Conservation (phyloP, 768 basidiomycete genomes). For the Suillus tomentosus region DNA sequence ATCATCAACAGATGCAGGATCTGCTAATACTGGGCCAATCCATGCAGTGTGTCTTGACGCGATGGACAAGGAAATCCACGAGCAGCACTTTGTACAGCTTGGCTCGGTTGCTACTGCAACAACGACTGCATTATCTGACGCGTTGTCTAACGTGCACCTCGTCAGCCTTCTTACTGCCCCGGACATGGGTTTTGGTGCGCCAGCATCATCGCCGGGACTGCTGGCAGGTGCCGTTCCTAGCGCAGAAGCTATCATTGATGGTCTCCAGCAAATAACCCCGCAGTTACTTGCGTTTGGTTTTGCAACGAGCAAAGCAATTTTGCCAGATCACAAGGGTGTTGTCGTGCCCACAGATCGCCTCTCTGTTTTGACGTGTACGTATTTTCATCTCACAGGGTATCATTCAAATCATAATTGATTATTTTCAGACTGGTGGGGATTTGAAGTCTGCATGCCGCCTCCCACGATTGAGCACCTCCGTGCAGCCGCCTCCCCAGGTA, state of each 20-base stretch:
- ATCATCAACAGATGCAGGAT: conserved; percentile 16
- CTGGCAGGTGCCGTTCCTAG: conserved; percentile 78
- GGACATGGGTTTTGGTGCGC: conserved; percentile 72
- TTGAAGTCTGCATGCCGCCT: conserved; percentile 76
- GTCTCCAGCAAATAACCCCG: conserved; percentile 71
- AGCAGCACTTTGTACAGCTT: conserved; percentile 58
- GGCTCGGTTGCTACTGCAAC: conserved; percentile 50
- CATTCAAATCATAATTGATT: conserved; percentile 13
- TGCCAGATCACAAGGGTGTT: conserved; percentile 69
- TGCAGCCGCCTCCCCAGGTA: conserved; percentile 60
- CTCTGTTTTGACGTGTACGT: conserved; percentile 77
- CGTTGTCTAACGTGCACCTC: conserved; percentile 62
- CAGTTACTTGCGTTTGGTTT: conserved; percentile 78
- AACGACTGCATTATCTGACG: conserved; percentile 47
- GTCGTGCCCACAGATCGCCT: conserved; percentile 77
- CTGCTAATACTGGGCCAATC: conserved; percentile 49
- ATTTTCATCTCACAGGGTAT: background rate
- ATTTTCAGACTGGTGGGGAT: conserved; percentile 84
- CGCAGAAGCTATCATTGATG: conserved; percentile 67
- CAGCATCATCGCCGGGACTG: conserved; percentile 66
- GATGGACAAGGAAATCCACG: conserved; percentile 62
- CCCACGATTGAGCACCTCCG: conserved; percentile 63
- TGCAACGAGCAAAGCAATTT: conserved; percentile 65
- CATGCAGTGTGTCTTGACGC: conserved; percentile 75
- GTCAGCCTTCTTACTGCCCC: conserved; percentile 61